Percentiles rank a stretch among this genome's conserved stretches.
phyloP scores from a whole-genome alignment of 2,329 filamentous ascomycete species.

The Ophiocordyceps polyrhachis-furcata region DNA sequence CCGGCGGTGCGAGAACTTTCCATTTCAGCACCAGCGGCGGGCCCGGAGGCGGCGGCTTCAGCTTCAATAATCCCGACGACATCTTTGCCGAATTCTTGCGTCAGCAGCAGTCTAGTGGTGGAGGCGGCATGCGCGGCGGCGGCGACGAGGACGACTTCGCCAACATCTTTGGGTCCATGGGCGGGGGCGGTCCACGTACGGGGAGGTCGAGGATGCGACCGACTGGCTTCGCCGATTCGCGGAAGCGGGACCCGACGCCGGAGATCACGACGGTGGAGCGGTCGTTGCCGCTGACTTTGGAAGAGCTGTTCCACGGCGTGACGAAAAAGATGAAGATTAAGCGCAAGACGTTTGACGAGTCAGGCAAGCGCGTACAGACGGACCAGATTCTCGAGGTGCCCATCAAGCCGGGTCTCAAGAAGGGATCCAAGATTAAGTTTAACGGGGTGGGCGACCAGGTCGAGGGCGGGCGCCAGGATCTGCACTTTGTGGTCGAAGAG shows the following conservation, averaged over 20 bases:
- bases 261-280: constrained; percentile 87
- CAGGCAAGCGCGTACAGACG: constrained; percentile 66
- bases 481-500: constrained; percentile 91
- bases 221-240: constrained; percentile 16
- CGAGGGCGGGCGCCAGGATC: constrained; percentile 84
- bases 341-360: constrained; percentile 80
- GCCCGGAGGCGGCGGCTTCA: constrained; percentile 45
- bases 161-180: constrained; percentile 36
- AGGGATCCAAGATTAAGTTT: constrained; percentile 97
- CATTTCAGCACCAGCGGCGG: constrained; percentile 42
- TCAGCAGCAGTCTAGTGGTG: constrained; percentile 10
- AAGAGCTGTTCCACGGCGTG: constrained; percentile 72
- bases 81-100: constrained; percentile 78
- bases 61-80: constrained; percentile 64
- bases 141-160: constrained; percentile 25
- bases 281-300: constrained; percentile 59
- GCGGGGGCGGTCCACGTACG: constrained; percentile 16
- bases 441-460: constrained; percentile 95
- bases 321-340: constrained; percentile 99
- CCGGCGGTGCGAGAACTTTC: constrained; percentile 36
- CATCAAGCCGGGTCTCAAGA: constrained; percentile 89
- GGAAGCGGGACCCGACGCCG: constrained; percentile 33
- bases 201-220: constrained; percentile 25
- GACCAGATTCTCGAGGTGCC: constrained; percentile 88
- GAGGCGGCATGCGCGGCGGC: constrained; percentile 10